Evolutionary conservation across 2,329 filamentous ascomycete genomes (phyloP), one percentile per base, ranked within the genome.

Genomic region (Pseudogymnoascus sp.): DNA sequence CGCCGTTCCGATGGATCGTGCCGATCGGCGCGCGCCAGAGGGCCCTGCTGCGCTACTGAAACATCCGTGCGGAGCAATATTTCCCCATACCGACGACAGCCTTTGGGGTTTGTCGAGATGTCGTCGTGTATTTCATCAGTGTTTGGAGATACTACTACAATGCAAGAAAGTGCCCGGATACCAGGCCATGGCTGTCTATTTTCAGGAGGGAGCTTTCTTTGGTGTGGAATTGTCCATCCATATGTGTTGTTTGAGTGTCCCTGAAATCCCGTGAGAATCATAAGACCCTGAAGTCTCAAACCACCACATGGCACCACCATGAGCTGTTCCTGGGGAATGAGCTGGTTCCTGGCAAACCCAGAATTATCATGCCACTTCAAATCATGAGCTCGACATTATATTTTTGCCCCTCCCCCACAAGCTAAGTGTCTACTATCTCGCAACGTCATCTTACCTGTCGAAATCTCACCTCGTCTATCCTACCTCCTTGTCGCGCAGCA

Each of bases 61-160:
- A 53, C 47, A 33, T 33, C 47, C 47, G 47, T 53, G 47, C 47
- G 47, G 47, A 53, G 28, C n/a, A 53, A 18, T 33, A 33, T 53
- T 53, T 33, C 47, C 47, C 47, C 47, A 50, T 7, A 15, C 25
- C 39, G 35, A 25, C 15, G 7, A 11, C 41, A 25, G 30, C 25
- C 9, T 53, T 5, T 14, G 15, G 41, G 41, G 41, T 28, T 22
- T 22, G 22, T 7, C n/a, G 39, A 43, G 6, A 12, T 25, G 6
- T n/a, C 4, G 4, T 30, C 25, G 3, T 15, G 15, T 50, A 50
- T 50, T 11, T 2, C 9, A 15, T 50, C 25, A n/a, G 22, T 30
- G 8, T 50, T 30, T 15, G 4, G 30, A 50, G 2, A 1, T 50
- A 15, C 14, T 50, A 9, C 25, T 30, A 30, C 43, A 30, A 28